These are phyloP conservation scores for Cordyceps militaris DNA, from an alignment of 2,329 filamentous ascomycete genomes.

Conservation along the genomic window DNA sequence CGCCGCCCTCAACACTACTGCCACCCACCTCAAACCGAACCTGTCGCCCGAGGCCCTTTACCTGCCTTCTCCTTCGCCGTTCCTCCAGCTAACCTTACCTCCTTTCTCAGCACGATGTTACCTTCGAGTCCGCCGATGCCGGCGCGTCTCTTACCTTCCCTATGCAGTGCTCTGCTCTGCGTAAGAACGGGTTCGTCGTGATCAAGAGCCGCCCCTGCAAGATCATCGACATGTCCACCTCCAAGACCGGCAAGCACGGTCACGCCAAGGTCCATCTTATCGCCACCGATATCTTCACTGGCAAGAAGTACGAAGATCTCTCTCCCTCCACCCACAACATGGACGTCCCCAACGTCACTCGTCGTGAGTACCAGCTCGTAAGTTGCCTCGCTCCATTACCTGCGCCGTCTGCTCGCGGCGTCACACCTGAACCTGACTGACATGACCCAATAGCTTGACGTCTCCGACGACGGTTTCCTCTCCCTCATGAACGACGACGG, in stretches of 20 bases:
- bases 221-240: slow-evolving; percentile 99
- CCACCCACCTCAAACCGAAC: not conserved
- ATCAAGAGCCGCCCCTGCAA: slow-evolving; percentile 99
- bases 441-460: slow-evolving; percentile 59
- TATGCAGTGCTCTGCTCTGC: slow-evolving; percentile 99
- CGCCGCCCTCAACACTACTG: slow-evolving; percentile 10
- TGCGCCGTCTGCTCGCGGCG: not conserved
- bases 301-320: slow-evolving; percentile 99
- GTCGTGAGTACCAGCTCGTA: slow-evolving; percentile 91
- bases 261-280: slow-evolving; percentile 99
- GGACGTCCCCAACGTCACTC: slow-evolving; percentile 91
- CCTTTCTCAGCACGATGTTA: slow-evolving; percentile 51
- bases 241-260: slow-evolving; percentile 99
- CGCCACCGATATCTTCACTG: slow-evolving; percentile 97
- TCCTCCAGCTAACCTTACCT: slow-evolving; percentile 14
- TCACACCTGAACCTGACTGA: not conserved
- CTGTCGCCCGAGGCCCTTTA: slow-evolving; percentile 7
- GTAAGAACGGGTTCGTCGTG: slow-evolving; percentile 98
- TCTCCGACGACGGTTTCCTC: slow-evolving; percentile 90
- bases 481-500: slow-evolving; percentile 86
- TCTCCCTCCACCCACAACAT: slow-evolving; percentile 97
- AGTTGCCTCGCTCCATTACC: slow-evolving; percentile 30
- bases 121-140: slow-evolving; percentile 91
- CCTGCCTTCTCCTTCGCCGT: not conserved
- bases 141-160: slow-evolving; percentile 91